Evolutionary conservation across 2,329 filamentous ascomycete species (phyloP).

Genomic region (Nigrospora sphaerica): DNA sequence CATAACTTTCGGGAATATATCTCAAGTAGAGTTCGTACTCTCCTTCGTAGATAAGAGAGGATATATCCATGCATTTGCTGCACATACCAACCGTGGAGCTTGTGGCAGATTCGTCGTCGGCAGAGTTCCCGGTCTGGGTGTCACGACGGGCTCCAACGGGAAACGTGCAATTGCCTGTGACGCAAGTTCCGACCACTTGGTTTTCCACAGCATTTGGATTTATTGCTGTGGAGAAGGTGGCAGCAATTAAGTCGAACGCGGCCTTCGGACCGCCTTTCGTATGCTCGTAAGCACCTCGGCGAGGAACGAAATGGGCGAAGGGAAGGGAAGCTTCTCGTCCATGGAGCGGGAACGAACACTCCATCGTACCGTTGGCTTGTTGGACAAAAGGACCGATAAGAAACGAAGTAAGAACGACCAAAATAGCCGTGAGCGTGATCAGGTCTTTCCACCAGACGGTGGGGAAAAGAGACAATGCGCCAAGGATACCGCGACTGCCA

Average conservation of each 20-base stretch:
- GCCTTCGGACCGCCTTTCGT: neutral
- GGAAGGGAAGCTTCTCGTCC: neutral
- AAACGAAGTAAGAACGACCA: neutral
- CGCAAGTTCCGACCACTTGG: neutral
- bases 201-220: neutral
- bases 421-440: neutral
- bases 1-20: neutral
- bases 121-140: neutral
- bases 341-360: neutral
- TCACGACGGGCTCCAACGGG: neutral
- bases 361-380: neutral
- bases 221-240: neutral
- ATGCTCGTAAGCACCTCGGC: neutral
- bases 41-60: neutral
- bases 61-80: neutral
- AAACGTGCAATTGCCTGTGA: neutral
- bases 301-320: neutral
- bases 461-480: neutral
- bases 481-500: neutral
- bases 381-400: neutral
- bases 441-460: neutral
- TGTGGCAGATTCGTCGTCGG: too few species aligned
- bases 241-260: neutral
- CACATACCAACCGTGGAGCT: neutral
- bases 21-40: neutral